Percentiles rank a stretch among this genome's conserved stretches.
These are phyloP conservation scores for Tuber calosporum DNA, from an alignment of 495 filamentous ascomycete species.

Conservation along the genomic window DNA sequence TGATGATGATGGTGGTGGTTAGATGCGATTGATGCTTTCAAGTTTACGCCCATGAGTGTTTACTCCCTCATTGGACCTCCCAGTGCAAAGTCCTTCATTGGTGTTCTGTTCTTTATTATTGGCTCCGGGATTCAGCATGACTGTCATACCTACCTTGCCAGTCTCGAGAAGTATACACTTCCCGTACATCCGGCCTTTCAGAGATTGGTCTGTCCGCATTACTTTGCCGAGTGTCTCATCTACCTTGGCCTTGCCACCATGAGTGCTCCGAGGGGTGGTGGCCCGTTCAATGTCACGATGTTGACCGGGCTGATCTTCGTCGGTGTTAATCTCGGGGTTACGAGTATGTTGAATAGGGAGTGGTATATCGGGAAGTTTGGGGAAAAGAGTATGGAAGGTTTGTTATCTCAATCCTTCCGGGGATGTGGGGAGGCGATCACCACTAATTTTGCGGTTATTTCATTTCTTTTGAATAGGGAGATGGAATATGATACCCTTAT, in stretches of 20 bases:
- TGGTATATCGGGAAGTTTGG: slow-evolving; percentile 85
- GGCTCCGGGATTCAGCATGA: slow-evolving; percentile 73
- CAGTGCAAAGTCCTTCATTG: slow-evolving; percentile 55
- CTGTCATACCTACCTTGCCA: slow-evolving; percentile 71
- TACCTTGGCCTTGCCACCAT: slow-evolving; percentile 71
- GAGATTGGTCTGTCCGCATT: slow-evolving; percentile 76
- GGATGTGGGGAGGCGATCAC: slow-evolving; percentile 10
- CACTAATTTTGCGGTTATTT: slow-evolving; percentile 9
- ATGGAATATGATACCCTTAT: slow-evolving; percentile 75
- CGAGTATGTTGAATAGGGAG: slow-evolving; percentile 64
- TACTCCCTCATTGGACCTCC: slow-evolving; percentile 43
- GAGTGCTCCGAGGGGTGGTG: slow-evolving; percentile 57
- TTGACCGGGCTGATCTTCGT: slow-evolving; percentile 64
- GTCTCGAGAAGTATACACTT: slow-evolving; percentile 75
- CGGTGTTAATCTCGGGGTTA: slow-evolving; percentile 68
- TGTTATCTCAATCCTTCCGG: slow-evolving; percentile 68
- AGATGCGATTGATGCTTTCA: slow-evolving; percentile 29
- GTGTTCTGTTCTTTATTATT: slow-evolving; percentile 59
- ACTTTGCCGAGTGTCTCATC: slow-evolving; percentile 75
- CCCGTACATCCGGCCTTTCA: slow-evolving; percentile 59
- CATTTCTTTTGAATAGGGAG: slow-evolving; percentile 44
- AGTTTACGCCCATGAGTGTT: slow-evolving; percentile 32
- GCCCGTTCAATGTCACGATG: slow-evolving; percentile 65
- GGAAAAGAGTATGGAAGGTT: slow-evolving; percentile 53
- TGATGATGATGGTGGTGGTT: slow-evolving; percentile 23